These are phyloP conservation scores for Saccharomycopsis phalli DNA, from an alignment of 1,139 yeast genomes.

Conservation along the genomic window DNA sequence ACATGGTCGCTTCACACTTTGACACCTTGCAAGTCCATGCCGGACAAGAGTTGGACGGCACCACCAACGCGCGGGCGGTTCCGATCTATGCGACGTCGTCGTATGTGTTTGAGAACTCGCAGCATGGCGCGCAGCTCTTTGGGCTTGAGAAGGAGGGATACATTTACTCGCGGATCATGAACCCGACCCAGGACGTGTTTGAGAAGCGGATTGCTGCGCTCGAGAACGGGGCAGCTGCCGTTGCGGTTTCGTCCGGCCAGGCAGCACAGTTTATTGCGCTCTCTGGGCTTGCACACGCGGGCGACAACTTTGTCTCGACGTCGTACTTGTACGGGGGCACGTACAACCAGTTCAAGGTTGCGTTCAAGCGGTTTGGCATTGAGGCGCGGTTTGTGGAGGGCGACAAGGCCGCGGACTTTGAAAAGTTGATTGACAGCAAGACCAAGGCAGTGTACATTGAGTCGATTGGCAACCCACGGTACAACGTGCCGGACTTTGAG, in stretches of 20 bases:
- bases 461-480: slow-evolving; percentile 89
- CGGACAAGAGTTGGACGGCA: slow-evolving; percentile 65
- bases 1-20: slow-evolving; percentile 51
- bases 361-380: slow-evolving; percentile 81
- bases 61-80: slow-evolving; percentile 70
- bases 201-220: slow-evolving; percentile 89
- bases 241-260: slow-evolving; percentile 91
- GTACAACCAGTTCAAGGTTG: slow-evolving; percentile 87
- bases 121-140: slow-evolving; percentile 86
- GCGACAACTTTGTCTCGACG: slow-evolving; percentile 84
- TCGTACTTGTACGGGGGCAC: slow-evolving; percentile 95
- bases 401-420: slow-evolving; percentile 64
- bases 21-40: slow-evolving; percentile 94
- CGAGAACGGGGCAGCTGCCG: slow-evolving; percentile 86
- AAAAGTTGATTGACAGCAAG: slow-evolving; percentile 62
- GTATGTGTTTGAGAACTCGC: slow-evolving; percentile 75
- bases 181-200: slow-evolving; percentile 87
- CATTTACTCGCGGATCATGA: slow-evolving; percentile 82
- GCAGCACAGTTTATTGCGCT: slow-evolving; percentile 88
- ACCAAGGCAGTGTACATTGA: slow-evolving; percentile 89
- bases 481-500: slow-evolving; percentile 87
- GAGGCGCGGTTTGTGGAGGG: slow-evolving; percentile 79
- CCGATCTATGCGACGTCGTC: slow-evolving; percentile 89
- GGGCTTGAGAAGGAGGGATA: slow-evolving; percentile 76
- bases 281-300: slow-evolving; percentile 74